These are phyloP conservation scores for Limonium bicolor DNA, from an alignment of 148 eudicot species.

Conservation along the genomic window DNA sequence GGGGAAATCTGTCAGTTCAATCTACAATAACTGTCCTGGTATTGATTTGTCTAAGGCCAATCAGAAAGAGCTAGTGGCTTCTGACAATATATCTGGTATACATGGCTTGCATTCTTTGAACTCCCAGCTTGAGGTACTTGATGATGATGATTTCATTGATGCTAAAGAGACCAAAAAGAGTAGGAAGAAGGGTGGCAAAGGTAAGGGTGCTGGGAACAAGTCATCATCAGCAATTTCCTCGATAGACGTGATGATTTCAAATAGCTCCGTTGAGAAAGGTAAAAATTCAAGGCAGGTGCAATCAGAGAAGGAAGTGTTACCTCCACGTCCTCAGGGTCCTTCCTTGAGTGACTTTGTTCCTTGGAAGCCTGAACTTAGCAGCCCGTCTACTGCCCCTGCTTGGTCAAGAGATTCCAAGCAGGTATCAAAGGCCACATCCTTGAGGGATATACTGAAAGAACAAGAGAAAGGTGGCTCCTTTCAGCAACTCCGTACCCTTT, in stretches of 20 bases:
- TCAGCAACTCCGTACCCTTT: slow-evolving; percentile 19
- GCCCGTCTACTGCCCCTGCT: slow-evolving; percentile 57
- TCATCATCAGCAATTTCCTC: slow-evolving; percentile 19
- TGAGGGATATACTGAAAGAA: slow-evolving; percentile 76
- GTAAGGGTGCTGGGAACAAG: slow-evolving; percentile 49
- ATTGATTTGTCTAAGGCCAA: slow-evolving; percentile 30
- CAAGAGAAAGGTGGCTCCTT: slow-evolving; percentile 34
- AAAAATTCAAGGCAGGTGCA: slow-evolving; percentile 39
- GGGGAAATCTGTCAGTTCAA: slow-evolving; percentile 13
- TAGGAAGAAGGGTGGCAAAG: slow-evolving; percentile 81
- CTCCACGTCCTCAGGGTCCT: slow-evolving; percentile 72
- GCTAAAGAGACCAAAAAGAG: slow-evolving; percentile 89
- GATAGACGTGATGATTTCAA: slow-evolving; percentile 26
- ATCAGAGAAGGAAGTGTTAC: slow-evolving; percentile 54
- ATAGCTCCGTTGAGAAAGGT: slow-evolving; percentile 51
- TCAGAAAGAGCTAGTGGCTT: slow-evolving; percentile 21
- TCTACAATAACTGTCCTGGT: slow-evolving; percentile 59
- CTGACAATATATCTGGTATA: slow-evolving; percentile 13
- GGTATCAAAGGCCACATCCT: slow-evolving; percentile 41
- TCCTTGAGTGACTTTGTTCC: slow-evolving; percentile 85
- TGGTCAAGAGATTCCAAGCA: slow-evolving; percentile 77
- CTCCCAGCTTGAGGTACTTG: slow-evolving; percentile 19
- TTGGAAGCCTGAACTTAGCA: slow-evolving; percentile 75
- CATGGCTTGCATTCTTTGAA: slow-evolving; percentile 19
- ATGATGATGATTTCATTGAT: slow-evolving; percentile 62